phyloP scores from a whole-genome alignment of 1,139 yeast species.

The Pichia sp. region DNA sequence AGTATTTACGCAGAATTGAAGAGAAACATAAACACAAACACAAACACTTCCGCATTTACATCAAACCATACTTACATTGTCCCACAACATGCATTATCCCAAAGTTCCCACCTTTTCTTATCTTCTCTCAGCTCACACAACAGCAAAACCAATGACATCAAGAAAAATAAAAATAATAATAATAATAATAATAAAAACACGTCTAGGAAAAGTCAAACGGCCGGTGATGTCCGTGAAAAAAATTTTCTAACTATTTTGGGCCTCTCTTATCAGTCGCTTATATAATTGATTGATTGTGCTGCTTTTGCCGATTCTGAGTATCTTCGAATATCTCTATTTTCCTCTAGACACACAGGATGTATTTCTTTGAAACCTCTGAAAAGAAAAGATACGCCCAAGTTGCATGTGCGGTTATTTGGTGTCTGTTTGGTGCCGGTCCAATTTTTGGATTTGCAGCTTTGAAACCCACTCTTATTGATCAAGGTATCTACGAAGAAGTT shows the following conservation, averaged over 20 bases:
- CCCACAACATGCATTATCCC: neutral
- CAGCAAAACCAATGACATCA: too few species aligned
- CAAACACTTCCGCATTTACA: too few species aligned
- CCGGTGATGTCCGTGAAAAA: too few species aligned
- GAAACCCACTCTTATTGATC: slow-evolving; percentile 46
- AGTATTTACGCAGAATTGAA: too few species aligned
- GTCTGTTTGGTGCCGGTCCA: slow-evolving; percentile 56
- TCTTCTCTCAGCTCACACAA: too few species aligned
- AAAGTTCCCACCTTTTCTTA: too few species aligned
- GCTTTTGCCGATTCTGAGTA: neutral
- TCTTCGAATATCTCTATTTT: too few species aligned
- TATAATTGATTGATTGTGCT: neutral
- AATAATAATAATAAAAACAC: too few species aligned
- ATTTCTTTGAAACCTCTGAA: slow-evolving; percentile 22
- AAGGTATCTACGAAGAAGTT: slow-evolving; percentile 38
- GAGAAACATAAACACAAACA: neutral
- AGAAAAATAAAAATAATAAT: too few species aligned
- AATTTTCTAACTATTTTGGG: neutral
- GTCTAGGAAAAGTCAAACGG: too few species aligned
- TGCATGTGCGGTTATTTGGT: slow-evolving; percentile 48
- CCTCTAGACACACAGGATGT: slow-evolving; percentile 14
- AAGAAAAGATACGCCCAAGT: slow-evolving; percentile 28
- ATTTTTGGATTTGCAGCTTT: slow-evolving; percentile 60
- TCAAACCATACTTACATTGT: slow-evolving; percentile 2
- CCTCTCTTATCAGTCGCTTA: neutral